Evolutionary conservation across 2,329 filamentous ascomycete species (phyloP).

Genomic region (Ascochyta koolunga): DNA sequence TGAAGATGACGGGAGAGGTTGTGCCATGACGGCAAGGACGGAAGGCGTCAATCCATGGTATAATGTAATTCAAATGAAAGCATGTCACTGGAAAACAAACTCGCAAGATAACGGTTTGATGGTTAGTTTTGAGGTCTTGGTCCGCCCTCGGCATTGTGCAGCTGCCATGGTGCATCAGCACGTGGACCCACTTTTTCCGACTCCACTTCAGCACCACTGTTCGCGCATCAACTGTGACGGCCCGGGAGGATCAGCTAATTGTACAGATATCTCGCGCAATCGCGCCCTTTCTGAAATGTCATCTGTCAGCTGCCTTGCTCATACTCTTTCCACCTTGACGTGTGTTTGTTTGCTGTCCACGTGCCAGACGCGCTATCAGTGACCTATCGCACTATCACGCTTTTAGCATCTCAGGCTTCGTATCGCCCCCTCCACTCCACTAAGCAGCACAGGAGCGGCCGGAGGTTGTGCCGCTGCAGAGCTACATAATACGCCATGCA

Average conservation of each 20-base stretch:
- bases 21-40: not conserved
- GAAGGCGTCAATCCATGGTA: not conserved
- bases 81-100: no score
- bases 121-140: not conserved
- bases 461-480: slow-evolving; percentile 7
- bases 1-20: slow-evolving; percentile 5
- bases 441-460: slow-evolving; percentile 6
- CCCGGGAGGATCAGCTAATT: slow-evolving; percentile 13
- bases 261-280: slow-evolving; percentile 2
- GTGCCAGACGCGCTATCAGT: slow-evolving; percentile 13
- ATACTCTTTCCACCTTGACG: not conserved
- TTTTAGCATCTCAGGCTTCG: slow-evolving; percentile 9
- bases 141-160: slow-evolving; percentile 8
- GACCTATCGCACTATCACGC: slow-evolving; percentile 11
- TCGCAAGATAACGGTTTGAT: not conserved
- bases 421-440: slow-evolving; percentile 3
- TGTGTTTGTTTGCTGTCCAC: slow-evolving; percentile 3
- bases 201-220: slow-evolving; percentile 3
- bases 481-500: slow-evolving; percentile 8
- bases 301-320: not conserved
- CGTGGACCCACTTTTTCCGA: slow-evolving; percentile 5
- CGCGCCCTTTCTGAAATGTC: not conserved
- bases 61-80: not conserved
- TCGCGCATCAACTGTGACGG: slow-evolving; percentile 5
- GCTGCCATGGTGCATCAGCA: not conserved